Evolutionary conservation across 306 rosid species (phyloP).

Genomic region (Chamaecrista fasciculata): DNA sequence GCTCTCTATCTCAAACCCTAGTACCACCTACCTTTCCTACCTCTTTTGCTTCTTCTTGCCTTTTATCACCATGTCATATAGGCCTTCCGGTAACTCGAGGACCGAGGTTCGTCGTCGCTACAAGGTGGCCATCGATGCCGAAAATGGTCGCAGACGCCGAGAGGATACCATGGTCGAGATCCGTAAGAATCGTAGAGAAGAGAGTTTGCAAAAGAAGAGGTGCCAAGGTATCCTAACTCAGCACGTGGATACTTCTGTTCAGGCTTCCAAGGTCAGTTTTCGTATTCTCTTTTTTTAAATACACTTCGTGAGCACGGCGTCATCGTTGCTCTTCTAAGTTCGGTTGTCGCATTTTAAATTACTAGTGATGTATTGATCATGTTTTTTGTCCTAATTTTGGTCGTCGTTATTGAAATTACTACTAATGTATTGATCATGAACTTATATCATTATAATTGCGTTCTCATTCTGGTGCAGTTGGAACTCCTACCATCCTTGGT

Average conservation of each 20-base stretch:
- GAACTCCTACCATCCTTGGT: slow-evolving; percentile 93
- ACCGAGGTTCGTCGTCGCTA: slow-evolving; percentile 94
- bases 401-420: neutral
- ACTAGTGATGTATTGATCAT: too few species aligned
- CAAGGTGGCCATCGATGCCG: slow-evolving; percentile 98
- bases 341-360: too few species aligned
- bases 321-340: too few species aligned
- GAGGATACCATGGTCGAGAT: slow-evolving; percentile 99
- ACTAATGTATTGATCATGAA: neutral
- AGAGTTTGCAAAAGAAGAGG: slow-evolving; percentile 90
- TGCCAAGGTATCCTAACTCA: slow-evolving; percentile 85
- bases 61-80: slow-evolving; percentile 67
- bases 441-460: neutral
- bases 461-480: slow-evolving; percentile 53
- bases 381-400: neutral
- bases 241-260: slow-evolving; percentile 40
- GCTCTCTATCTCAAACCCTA: slow-evolving; percentile 32
- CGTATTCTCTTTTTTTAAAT: neutral
- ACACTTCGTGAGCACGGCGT: too few species aligned
- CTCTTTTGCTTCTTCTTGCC: neutral
- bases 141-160: slow-evolving; percentile 92
- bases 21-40: neutral
- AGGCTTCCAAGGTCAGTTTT: slow-evolving; percentile 36
- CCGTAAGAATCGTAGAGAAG: slow-evolving; percentile 94
- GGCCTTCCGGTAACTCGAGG: slow-evolving; percentile 68